Evolutionary conservation across 768 basidiomycete species (phyloP), one percentile per base, ranked within the genome.

Genomic region (Tubosaeta sp.): DNA sequence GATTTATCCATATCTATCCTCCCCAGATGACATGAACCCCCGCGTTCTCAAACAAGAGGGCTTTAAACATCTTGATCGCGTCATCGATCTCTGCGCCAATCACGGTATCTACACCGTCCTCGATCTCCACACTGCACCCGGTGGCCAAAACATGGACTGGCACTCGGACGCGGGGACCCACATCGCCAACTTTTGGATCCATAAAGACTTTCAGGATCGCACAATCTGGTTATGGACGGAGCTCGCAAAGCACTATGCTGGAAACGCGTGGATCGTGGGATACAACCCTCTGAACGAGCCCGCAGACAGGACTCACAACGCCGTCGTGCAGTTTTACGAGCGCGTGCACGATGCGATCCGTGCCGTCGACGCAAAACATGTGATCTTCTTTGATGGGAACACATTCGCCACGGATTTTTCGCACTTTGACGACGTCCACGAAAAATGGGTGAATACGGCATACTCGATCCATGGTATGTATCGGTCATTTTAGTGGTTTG

Each of bases 241-340:
- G 61, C 75, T 91, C 32, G 86, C 90, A 1, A 74, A 73, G 61
- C 87, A 88, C 66, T 91, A 91, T 75, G 83, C 76, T 57, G 77
- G 73, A 52, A 88, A 92, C 68, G 76, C 80, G 55, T 91, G 89
- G 89, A 83, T 92, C 53, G 90, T 88, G 2, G 88, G 90, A 16
- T 93, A 88, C 71, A 92, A 92, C 68, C 86, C 84, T 4, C 73
- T 93, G 43, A 94, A 92, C 76, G 90, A 93, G 70, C 84, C 69
- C 34, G 82, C 88, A 4, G 90, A 91, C 63, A 72, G 82, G 14
- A 72, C 80, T 44, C 86, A 88, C 66, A 76, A 72, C 11, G 74
- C 84, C 43, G 70, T 93, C 48, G 61, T 90, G 55, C 65, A 56
- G 7, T 90, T 85, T 72, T 91, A 91, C 70, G 76, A 82, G 59